Evolutionary conservation across 768 basidiomycete species (phyloP), one percentile per base, ranked within the genome.

Genomic region (Suillus lakei): DNA sequence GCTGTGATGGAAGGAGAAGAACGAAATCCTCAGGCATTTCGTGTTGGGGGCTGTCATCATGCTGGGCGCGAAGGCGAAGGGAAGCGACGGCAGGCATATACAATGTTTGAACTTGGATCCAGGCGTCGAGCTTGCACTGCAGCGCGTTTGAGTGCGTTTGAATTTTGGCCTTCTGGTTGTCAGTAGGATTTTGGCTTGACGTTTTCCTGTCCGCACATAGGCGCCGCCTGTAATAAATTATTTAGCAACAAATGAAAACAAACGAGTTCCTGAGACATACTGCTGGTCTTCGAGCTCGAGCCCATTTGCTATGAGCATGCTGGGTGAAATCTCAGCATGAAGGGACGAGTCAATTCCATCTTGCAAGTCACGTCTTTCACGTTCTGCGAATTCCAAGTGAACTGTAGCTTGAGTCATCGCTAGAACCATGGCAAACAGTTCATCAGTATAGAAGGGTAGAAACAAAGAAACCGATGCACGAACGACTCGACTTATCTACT

Each of bases 251-350:
- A 1, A 36, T 0, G 3, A 30, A 7, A 28, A 36, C 1, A 1
- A n/a, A 10, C 4, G 21, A 44, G 43, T 44, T n/a, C n/a, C n/a
- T n/a, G n/a, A 38, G 23, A 36, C 56, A 0, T 59, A 59, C 56
- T 59, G 56, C 16, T 59, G 56, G 13, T 59, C 56, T n/a, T 59
- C 56, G 0, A 59, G 34, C 3, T 59, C 56, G 6, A 59, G 26
- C 1, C 56, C 56, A 30, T 30, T 59, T 23, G 15, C 34, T 9
- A 59, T n/a, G 21, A 59, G 56, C 5, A 59, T 1, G 36, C 56
- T 59, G 34, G 56, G 56, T 30, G 36, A 59, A 4, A 59, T 39
- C 34, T 59, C 36, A 7, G 34, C 56, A 12, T 59, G 56, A 21
- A 59, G n/a, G 34, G 32, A 59, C 6, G 1, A 6, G 16, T 59